Conservation (phyloP, 257 asterid species). For the Penstemon newberryi region DNA sequence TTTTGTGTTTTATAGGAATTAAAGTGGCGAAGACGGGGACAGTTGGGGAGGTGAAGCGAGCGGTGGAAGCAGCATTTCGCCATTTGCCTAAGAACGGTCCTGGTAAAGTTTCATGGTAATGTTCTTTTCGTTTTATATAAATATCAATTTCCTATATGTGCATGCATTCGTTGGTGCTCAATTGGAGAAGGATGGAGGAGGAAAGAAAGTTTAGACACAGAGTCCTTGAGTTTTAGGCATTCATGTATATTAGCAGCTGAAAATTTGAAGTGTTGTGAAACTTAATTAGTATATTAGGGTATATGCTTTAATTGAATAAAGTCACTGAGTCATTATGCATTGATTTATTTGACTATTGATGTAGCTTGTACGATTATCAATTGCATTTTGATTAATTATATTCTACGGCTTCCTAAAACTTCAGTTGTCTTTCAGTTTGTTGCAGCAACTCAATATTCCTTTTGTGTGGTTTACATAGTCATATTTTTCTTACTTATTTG, state of each 20-base stretch:
- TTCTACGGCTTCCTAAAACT: constrained; percentile 8
- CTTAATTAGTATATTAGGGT: not conserved
- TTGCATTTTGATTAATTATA: not conserved
- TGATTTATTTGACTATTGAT: not conserved
- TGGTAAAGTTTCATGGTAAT: constrained; percentile 77
- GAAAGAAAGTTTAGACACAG: too few relatives aligned
- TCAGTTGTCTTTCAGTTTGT: not conserved
- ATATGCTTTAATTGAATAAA: too few relatives aligned
- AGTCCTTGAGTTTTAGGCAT: not conserved
- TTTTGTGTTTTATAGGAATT: constrained; percentile 45
- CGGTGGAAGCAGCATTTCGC: constrained; percentile 71
- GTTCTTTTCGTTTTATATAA: not conserved
- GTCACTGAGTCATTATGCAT: not conserved
- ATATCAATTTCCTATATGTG: too few relatives aligned
- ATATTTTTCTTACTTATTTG: not conserved
- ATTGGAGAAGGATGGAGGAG: too few relatives aligned
- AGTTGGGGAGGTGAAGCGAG: constrained; percentile 69
- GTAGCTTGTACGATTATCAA: too few relatives aligned
- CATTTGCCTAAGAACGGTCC: constrained; percentile 72
- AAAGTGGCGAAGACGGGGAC: constrained; percentile 65
- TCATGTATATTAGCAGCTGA: constrained; percentile 15
- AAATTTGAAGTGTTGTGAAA: not conserved
- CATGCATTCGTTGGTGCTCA: too few relatives aligned
- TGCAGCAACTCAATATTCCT: not conserved
- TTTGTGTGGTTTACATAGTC: not conserved